phyloP scores from a whole-genome alignment of 768 basidiomycete genomes.

The Lactifluus volemus region DNA sequence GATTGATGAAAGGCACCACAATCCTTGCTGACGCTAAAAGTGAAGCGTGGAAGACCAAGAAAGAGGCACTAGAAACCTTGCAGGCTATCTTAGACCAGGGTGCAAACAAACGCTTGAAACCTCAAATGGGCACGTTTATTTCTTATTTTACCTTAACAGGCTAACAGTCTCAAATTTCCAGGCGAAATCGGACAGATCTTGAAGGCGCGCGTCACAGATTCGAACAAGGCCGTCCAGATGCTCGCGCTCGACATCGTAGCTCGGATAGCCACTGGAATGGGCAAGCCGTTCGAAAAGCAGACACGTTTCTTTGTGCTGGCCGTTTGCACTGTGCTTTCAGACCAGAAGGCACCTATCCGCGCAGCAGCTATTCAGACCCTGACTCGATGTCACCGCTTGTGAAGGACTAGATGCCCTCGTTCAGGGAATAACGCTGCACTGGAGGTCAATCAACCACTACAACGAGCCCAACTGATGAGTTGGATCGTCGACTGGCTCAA shows the following conservation, averaged over 20 bases:
- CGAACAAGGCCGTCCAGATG: constrained; percentile 89
- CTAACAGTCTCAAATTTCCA: constrained; percentile 26
- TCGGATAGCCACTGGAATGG: constrained; percentile 90
- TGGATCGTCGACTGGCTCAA: constrained; percentile 82
- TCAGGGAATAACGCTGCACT: constrained; percentile 69
- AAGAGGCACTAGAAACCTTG: constrained; percentile 84
- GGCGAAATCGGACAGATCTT: constrained; percentile 87
- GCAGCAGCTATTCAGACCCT: constrained; percentile 69
- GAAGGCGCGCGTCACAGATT: constrained; percentile 82
- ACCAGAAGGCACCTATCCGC: constrained; percentile 87
- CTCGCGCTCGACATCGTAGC: constrained; percentile 86
- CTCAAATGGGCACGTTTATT: constrained; percentile 62
- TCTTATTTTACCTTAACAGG: neutral
- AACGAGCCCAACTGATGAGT: constrained; percentile 66
- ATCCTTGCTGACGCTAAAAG: constrained; percentile 80
- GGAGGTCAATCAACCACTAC: constrained; percentile 81
- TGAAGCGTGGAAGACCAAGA: constrained; percentile 95
- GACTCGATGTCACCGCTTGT: constrained; percentile 68
- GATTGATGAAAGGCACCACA: constrained; percentile 72
- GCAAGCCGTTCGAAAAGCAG: constrained; percentile 90
- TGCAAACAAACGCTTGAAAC: constrained; percentile 85
- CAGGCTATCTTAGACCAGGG: constrained; percentile 84
- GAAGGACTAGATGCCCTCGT: constrained; percentile 81
- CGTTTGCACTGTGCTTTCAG: constrained; percentile 77
- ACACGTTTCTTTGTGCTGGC: constrained; percentile 66